A percentile compares a stretch with the other conserved stretches of the same genome.
These are phyloP conservation scores for Exsudoporus floridanus DNA, from an alignment of 1,284 basidiomycete genomes.

Conservation along the genomic window DNA sequence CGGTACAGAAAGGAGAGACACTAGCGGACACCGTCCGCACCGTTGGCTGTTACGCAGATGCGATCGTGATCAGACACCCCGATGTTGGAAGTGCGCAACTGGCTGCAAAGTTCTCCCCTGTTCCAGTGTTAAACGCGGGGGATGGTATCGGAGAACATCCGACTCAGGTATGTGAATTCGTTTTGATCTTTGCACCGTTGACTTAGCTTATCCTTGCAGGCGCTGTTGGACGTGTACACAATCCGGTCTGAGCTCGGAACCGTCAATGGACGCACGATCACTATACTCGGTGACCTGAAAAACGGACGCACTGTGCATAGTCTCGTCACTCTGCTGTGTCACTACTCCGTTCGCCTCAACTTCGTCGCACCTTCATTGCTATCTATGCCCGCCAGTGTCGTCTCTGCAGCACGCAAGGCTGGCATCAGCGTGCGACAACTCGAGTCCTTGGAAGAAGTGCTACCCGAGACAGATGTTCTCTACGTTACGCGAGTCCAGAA, in stretches of 20 bases:
- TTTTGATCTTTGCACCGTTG: not conserved
- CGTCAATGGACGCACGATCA: conserved; percentile 95
- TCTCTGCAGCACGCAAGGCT: conserved; percentile 79
- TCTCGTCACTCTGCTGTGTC: conserved; percentile 87
- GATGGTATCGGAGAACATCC: conserved; percentile 98
- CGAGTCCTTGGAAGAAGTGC: conserved; percentile 85
- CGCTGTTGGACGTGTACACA: conserved; percentile 92
- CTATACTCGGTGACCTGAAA: conserved; percentile 94
- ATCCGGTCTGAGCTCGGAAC: conserved; percentile 98
- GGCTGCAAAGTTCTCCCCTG: conserved; percentile 92
- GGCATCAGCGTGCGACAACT: conserved; percentile 81
- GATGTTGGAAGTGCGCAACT: conserved; percentile 87
- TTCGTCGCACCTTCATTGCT: conserved; percentile 93
- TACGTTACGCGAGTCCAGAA: conserved; percentile 97
- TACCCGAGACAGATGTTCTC: conserved; percentile 92
- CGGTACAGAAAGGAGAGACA: conserved; percentile 93
- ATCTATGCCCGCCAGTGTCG: conserved; percentile 87
- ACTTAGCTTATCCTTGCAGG: conserved; percentile 43
- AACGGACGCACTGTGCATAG: conserved; percentile 98
- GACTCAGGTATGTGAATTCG: conserved; percentile 66
- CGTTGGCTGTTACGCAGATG: conserved; percentile 94
- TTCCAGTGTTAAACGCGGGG: conserved; percentile 95
- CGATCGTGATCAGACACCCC: conserved; percentile 93
- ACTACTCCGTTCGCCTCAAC: conserved; percentile 95
- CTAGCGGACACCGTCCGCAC: conserved; percentile 94